These are phyloP conservation scores for Cutaneotrichosporon spelunceum DNA, from an alignment of 1,284 basidiomycete genomes.

Conservation along the genomic window DNA sequence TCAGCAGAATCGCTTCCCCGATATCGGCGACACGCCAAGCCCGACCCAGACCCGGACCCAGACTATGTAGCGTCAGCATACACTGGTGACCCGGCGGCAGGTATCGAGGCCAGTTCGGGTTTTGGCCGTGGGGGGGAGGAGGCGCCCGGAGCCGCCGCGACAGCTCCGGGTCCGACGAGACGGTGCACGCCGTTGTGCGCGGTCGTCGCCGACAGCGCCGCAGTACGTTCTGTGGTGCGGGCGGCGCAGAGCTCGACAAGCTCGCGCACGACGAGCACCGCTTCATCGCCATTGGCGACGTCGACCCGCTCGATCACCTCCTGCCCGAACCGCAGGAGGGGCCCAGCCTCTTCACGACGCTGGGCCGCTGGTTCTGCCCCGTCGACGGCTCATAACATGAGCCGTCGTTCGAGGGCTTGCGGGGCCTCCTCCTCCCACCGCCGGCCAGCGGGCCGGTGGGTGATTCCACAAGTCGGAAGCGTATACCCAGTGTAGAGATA, in stretches of 20 bases:
- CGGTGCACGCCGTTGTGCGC: constrained; percentile 7
- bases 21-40: neutral
- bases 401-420: neutral
- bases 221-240: neutral
- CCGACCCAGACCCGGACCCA: neutral
- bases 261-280: neutral
- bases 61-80: constrained; percentile 12
- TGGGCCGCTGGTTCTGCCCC: constrained; percentile 18
- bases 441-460: neutral
- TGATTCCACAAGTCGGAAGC: neutral
- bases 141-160: constrained; percentile 11
- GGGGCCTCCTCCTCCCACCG: constrained; percentile 9
- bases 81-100: constrained; percentile 9
- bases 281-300: constrained; percentile 1
- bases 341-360: constrained; percentile 7
- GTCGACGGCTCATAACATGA: constrained; percentile 3
- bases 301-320: constrained; percentile 15
- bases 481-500: neutral
- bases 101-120: constrained; percentile 11
- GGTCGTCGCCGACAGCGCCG: constrained; percentile 8
- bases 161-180: constrained; percentile 10
- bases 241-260: constrained; percentile 3
- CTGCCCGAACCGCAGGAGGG: constrained; percentile 11
- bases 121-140: constrained; percentile 20
- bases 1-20: neutral